These are phyloP conservation scores for Sclerospora graminicola DNA, from an alignment of 352 stramenopile species.

Conservation along the genomic window DNA sequence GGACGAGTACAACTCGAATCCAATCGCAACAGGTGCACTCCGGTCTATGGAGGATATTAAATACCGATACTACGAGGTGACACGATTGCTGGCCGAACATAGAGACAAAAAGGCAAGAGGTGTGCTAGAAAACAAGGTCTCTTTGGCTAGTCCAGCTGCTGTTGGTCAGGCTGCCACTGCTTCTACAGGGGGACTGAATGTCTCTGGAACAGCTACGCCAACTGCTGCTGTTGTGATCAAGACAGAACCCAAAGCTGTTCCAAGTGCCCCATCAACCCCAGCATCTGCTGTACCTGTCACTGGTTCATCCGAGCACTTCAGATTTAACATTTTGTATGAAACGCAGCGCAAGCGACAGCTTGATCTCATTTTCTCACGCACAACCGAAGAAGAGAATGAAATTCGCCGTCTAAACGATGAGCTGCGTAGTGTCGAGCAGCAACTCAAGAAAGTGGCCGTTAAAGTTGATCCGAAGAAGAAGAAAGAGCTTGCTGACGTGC, in stretches of 20 bases:
- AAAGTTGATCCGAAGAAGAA: constrained; percentile 62
- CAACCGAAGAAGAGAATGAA: constrained; percentile 54
- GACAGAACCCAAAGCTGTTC: not conserved
- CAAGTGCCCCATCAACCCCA: constrained; percentile 6
- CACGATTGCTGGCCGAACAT: constrained; percentile 31
- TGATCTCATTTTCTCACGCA: constrained; percentile 50
- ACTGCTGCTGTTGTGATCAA: constrained; percentile 1
- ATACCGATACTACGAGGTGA: constrained; percentile 60
- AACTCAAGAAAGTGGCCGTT: constrained; percentile 58
- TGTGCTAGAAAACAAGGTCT: constrained; percentile 9
- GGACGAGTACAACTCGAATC: constrained; percentile 44
- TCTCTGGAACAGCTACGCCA: constrained; percentile 2
- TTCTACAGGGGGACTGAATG: constrained; percentile 1
- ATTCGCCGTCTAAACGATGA: constrained; percentile 48
- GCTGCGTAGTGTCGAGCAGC: constrained; percentile 41
- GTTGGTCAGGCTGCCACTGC: not conserved
- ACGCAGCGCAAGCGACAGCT: constrained; percentile 63
- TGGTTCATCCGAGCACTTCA: constrained; percentile 23
- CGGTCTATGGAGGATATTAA: constrained; percentile 61
- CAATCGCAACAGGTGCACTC: constrained; percentile 21
- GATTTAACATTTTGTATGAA: constrained; percentile 58
- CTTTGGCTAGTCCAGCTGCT: not conserved
- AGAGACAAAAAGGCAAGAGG: constrained; percentile 17
- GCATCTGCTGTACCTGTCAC: constrained; percentile 1
- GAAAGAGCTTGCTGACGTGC: constrained; percentile 53